These are phyloP conservation scores for Aspergillus campestris DNA, from an alignment of 495 filamentous ascomycete species.

Conservation along the genomic window DNA sequence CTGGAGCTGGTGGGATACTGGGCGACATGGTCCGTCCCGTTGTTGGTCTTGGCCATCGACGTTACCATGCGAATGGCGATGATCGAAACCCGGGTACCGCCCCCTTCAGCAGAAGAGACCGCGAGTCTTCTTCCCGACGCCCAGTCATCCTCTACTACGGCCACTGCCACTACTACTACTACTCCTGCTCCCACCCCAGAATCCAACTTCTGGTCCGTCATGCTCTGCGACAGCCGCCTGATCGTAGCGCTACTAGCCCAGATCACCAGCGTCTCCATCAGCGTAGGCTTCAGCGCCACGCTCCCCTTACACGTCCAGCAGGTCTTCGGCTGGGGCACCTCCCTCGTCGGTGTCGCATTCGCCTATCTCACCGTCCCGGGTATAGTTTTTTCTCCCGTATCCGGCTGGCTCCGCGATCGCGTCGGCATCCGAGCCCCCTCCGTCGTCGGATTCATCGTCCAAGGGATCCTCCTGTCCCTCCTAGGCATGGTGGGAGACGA, in stretches of 20 bases:
- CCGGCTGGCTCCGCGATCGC: slow-evolving; percentile 13
- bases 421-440: slow-evolving; percentile 7
- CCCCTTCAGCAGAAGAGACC: background rate
- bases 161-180: no score
- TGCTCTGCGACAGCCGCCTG: slow-evolving; percentile 4
- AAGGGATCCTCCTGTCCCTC: slow-evolving; percentile 2
- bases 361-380: slow-evolving; percentile 6
- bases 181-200: background rate
- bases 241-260: no score
- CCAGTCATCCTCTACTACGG: background rate
- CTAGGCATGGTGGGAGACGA: slow-evolving; percentile 7
- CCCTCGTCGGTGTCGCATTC: slow-evolving; percentile 10
- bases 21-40: slow-evolving; percentile 7
- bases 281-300: slow-evolving; percentile 5
- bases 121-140: background rate
- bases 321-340: slow-evolving; percentile 8
- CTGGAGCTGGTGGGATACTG: slow-evolving; percentile 12
- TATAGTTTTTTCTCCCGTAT: slow-evolving; percentile 5
- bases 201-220: slow-evolving; percentile 4
- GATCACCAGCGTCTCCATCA: no score
- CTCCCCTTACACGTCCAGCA: slow-evolving; percentile 9
- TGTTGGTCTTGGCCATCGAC: slow-evolving; percentile 7
- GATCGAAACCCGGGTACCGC: slow-evolving; percentile 2
- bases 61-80: slow-evolving; percentile 8
- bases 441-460: background rate